Conservation (phyloP, 176 grass and related monocot species). For the Metroxylon sagu region DNA sequence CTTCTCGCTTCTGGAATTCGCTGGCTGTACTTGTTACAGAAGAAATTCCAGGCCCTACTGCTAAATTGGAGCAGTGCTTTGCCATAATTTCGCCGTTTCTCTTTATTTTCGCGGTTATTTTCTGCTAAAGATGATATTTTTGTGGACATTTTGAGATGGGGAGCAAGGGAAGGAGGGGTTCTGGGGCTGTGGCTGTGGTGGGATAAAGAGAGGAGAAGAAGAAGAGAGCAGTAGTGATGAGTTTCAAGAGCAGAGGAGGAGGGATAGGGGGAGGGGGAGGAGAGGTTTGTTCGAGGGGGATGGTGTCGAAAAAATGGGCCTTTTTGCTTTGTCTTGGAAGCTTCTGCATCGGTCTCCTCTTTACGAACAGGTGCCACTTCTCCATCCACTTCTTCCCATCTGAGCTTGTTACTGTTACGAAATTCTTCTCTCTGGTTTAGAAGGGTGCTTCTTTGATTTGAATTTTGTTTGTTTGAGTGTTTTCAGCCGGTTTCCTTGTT, state of each 20-base stretch:
- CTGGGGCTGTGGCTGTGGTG: neutral
- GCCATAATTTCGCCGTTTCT: too few species aligned
- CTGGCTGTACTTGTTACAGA: too few species aligned
- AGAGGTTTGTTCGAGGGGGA: conserved; percentile 20
- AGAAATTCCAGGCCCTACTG: too few species aligned
- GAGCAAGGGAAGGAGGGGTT: too few species aligned
- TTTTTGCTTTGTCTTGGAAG: conserved; percentile 80
- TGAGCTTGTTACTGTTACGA: neutral
- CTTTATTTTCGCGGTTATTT: too few species aligned
- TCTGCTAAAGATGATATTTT: too few species aligned
- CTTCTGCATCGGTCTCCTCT: conserved; percentile 83
- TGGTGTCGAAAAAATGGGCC: conserved; percentile 44
- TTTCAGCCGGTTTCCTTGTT: too few species aligned
- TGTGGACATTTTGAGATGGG: too few species aligned
- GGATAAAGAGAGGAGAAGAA: conserved; percentile 11
- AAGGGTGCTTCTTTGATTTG: neutral
- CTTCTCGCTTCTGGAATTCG: too few species aligned
- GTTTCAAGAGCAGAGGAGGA: conserved; percentile 7
- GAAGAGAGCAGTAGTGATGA: conserved; percentile 3
- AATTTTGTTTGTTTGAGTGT: too few species aligned
- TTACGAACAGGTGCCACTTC: conserved; percentile 61
- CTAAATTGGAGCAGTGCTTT: too few species aligned
- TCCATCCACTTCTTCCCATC: neutral
- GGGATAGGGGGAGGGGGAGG: conserved; percentile 26
- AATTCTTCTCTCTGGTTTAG: neutral